Percentiles rank a stretch among this genome's conserved stretches.
phyloP scores from a whole-genome alignment of 495 filamentous ascomycete species.

The Margaritispora aquatica region DNA sequence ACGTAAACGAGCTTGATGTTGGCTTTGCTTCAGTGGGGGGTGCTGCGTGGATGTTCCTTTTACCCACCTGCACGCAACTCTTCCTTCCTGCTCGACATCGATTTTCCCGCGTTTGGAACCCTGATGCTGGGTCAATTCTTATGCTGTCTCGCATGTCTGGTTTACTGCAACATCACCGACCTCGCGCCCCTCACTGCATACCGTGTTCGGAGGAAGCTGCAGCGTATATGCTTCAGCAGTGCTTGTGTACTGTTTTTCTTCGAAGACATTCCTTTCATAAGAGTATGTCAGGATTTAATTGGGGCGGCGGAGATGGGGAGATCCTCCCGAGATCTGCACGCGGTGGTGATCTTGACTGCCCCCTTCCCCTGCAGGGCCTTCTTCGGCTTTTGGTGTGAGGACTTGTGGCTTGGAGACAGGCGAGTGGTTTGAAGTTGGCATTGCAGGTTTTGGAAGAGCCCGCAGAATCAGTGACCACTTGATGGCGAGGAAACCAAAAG shows the following conservation, averaged over 20 bases:
- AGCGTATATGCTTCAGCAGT: not conserved
- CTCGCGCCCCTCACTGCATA: not conserved
- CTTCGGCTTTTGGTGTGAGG: not conserved
- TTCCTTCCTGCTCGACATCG: not conserved
- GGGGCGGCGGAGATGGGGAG: not conserved
- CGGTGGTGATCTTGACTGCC: not conserved
- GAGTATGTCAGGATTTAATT: not conserved
- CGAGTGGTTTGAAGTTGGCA: not conserved
- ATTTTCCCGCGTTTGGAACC: not conserved
- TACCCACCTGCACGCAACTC: not conserved
- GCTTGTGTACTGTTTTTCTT: not conserved
- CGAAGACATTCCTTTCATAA: not conserved
- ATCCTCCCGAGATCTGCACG: not conserved
- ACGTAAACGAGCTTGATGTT: not conserved
- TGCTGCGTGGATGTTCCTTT: too few relatives aligned
- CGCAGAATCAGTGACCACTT: not conserved
- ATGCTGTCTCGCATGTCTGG: not conserved
- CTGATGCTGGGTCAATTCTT: not conserved
- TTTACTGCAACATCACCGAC: not conserved
- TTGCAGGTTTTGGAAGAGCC: not conserved
- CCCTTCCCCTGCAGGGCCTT: not conserved
- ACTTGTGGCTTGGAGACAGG: not conserved
- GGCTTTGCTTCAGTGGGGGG: not conserved
- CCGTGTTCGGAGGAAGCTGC: not conserved
- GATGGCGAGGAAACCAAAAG: not conserved